A percentile compares a stretch with the other conserved stretches of the same genome.
These are phyloP conservation scores for Phytopythium montanum DNA, from an alignment of 352 stramenopile genomes.

Conservation along the genomic window DNA sequence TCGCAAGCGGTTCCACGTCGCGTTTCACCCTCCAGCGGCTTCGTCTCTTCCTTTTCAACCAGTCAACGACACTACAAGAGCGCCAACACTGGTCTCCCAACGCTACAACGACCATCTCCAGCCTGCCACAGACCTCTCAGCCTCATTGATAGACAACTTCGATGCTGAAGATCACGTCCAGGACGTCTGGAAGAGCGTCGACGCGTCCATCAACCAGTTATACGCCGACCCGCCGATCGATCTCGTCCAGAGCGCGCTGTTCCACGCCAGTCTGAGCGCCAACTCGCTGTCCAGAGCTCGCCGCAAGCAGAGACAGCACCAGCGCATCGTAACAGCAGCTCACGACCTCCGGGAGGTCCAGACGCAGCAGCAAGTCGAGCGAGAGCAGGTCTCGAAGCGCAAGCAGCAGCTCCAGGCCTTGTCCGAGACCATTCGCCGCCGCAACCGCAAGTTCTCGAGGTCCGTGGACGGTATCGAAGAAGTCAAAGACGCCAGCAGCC, in stretches of 20 bases:
- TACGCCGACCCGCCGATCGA: conserved; percentile 55
- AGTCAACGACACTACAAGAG: background rate
- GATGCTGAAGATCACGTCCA: background rate
- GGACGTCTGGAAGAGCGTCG: conserved; percentile 14
- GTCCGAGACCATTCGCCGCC: conserved; percentile 45
- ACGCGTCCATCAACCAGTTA: conserved; percentile 55
- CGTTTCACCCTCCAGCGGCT: background rate
- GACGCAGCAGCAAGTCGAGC: conserved; percentile 15
- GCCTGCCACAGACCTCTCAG: background rate
- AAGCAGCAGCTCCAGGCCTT: conserved; percentile 46
- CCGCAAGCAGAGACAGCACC: conserved; percentile 12
- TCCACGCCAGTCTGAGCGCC: conserved; percentile 17
- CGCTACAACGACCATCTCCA: background rate
- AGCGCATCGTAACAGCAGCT: conserved; percentile 40
- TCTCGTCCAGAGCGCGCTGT: conserved; percentile 36
- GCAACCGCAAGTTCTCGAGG: conserved; percentile 35
- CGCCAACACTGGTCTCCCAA: background rate
- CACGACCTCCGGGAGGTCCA: conserved; percentile 36
- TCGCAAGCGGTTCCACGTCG: background rate
- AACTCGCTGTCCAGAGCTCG: background rate
- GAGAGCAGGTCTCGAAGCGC: conserved; percentile 27
- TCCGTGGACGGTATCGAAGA: background rate
- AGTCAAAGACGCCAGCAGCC: background rate
- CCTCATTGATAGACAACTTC: background rate
- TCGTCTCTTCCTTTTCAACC: background rate